Percentiles rank a stretch among this genome's conserved stretches.
Conservation (phyloP, 345 rosid genomes). For the Gossypium longicalyx region DNA sequence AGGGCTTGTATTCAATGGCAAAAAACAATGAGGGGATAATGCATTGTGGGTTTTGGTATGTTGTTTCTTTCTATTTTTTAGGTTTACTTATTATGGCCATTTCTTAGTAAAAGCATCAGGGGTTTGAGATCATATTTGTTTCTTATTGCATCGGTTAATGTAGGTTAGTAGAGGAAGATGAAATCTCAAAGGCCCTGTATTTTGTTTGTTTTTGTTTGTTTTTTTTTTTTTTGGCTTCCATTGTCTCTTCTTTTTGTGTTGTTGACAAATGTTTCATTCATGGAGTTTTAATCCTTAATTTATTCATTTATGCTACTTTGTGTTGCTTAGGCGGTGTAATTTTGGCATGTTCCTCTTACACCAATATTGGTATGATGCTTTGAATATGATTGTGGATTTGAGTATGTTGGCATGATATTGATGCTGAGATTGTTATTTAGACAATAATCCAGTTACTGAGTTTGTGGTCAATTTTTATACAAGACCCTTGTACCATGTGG, state of each 20-base stretch:
- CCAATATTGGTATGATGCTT: neutral
- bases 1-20: neutral
- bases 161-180: slow-evolving; percentile 29
- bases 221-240: neutral
- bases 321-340: slow-evolving; percentile 7
- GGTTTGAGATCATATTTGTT: slow-evolving; percentile 25
- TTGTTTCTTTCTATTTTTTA: slow-evolving; percentile 3
- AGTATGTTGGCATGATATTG: neutral
- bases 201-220: slow-evolving; percentile 11
- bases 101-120: slow-evolving; percentile 13
- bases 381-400: neutral
- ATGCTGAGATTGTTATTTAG: no score
- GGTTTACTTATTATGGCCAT: slow-evolving; percentile 16
- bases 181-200: slow-evolving; percentile 29
- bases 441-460: no score
- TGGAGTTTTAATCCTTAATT: slow-evolving; percentile 23
- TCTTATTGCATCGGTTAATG: slow-evolving; percentile 10
- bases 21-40: slow-evolving; percentile 9
- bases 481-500: no score
- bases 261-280: slow-evolving; percentile 21
- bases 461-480: no score
- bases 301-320: slow-evolving; percentile 17
- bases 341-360: neutral
- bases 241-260: neutral
- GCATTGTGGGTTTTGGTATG: slow-evolving; percentile 25